Base-by-base conservation (phyloP, 148 eudicot genomes). In the Camellia sinensis region DNA sequence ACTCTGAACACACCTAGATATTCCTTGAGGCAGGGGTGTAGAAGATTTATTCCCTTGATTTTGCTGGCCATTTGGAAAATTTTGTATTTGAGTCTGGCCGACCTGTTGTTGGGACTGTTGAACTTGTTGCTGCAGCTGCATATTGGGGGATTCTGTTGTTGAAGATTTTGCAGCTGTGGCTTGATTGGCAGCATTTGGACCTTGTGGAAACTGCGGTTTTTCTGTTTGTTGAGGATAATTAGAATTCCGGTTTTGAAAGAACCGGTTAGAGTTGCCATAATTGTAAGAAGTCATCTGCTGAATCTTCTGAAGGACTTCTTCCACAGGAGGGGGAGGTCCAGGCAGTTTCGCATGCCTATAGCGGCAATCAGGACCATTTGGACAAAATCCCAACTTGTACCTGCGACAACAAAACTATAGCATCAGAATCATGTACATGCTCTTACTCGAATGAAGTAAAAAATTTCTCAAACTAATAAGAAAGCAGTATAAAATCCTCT, bases 371-470 rank as follows among this genome's bases (percentile, higher is more conserved):
- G 99, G 90, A 68, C 99, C 99, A 83, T 95, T 95, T 22, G 99
- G 99, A 83, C 99, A 95, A 86, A 95, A 95, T 57, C 99, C 99
- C 78, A 95, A 82, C 83, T 95, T 95, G 86, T 93, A 95, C 99
- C 99, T 95, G 88, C 85, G 67, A 85, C 57, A 43, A 81, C 48
- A 80, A 22, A 44, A 52, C 73, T 3, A 75, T 10, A 44, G 40
- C 62, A 72, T 77, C 21, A 72, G 60, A 68, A 56, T 60, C 37
- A 41, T 43, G 46, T 29, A 22, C 18, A 74, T 50, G 52, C 22
- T 64, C 60, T 52, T n/a, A 43, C 3, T 17, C 40, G 59, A 3
- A 40, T 52, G 37, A 52, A 15, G 46, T 43, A 40, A 44, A 41
- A n/a, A 18, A 54, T 41, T 10, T 60, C 67, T 61, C 66, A 13